A percentile compares a stretch with the other conserved stretches of the same genome.
Evolutionary conservation across 805 yeast species (phyloP).

Genomic region (Wickerhamiella lipophila): DNA sequence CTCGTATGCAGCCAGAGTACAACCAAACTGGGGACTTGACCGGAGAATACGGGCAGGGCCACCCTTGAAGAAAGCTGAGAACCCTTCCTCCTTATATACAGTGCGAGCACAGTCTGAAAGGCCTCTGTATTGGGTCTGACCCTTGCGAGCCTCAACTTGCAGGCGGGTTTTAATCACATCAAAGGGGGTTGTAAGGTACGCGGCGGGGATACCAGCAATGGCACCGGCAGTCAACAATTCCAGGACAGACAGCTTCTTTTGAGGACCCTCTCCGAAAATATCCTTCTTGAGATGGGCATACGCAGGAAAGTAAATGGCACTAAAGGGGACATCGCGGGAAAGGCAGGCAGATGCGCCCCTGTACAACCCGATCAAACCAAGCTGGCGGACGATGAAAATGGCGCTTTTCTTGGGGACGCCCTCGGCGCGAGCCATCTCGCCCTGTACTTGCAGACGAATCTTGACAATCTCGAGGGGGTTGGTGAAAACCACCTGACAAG

Average conservation of each 20-base stretch:
- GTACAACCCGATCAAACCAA: constrained; percentile 77
- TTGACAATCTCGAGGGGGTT: constrained; percentile 94
- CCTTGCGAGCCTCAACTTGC: constrained; percentile 68
- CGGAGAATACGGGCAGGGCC: constrained; percentile 88
- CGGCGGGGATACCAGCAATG: constrained; percentile 95
- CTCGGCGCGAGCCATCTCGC: constrained; percentile 41
- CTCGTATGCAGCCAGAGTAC: constrained; percentile 95
- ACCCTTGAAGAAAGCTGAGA: constrained; percentile 84
- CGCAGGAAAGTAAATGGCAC: constrained; percentile 94
- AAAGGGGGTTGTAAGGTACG: constrained; percentile 89
- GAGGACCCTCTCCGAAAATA: constrained; percentile 72
- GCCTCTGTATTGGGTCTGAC: constrained; percentile 66
- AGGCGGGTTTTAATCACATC: constrained; percentile 93
- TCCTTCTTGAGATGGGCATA: constrained; percentile 84
- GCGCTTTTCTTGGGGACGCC: constrained; percentile 41
- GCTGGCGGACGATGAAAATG: constrained; percentile 54
- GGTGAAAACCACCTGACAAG: constrained; percentile 89
- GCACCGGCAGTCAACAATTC: constrained; percentile 83
- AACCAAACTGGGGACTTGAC: constrained; percentile 96
- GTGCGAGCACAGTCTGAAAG: constrained; percentile 63
- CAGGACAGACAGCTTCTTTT: constrained; percentile 59
- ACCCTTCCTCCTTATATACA: constrained; percentile 71
- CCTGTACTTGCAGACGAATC: constrained; percentile 88
- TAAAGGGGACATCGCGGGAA: constrained; percentile 89
- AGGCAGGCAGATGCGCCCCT: constrained; percentile 87